A percentile compares a stretch with the other conserved stretches of the same genome.
Conservation (phyloP, 495 filamentous ascomycete species). For the Neurospora tetraspora region DNA sequence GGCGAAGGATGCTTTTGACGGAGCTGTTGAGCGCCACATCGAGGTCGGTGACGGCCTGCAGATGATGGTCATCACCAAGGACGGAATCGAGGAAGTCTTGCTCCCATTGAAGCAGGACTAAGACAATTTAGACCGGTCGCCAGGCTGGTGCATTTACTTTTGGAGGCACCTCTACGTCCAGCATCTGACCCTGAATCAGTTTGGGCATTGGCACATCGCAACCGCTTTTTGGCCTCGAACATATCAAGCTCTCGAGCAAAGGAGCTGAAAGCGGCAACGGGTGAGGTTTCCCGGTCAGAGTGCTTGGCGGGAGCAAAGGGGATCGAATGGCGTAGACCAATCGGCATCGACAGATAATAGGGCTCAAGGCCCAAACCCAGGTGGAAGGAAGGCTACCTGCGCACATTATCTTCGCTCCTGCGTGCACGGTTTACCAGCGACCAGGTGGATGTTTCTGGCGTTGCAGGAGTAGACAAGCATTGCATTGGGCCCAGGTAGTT, state of each 20-base stretch:
- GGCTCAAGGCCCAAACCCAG: not conserved
- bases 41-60: conserved; percentile 96
- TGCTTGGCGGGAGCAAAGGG: not conserved
- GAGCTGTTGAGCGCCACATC: conserved; percentile 95
- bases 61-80: conserved; percentile 81
- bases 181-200: not conserved
- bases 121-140: not conserved
- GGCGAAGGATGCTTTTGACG: conserved; percentile 95
- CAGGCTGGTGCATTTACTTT: not conserved
- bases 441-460: not conserved
- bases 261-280: not conserved
- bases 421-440: not conserved
- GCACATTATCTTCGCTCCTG: not conserved
- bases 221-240: not conserved
- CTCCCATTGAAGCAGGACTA: conserved; percentile 79
- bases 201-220: not conserved
- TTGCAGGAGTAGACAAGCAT: not conserved
- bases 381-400: not conserved
- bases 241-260: not conserved
- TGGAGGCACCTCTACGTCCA: not conserved
- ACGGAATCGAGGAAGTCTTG: conserved; percentile 80
- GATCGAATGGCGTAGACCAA: not conserved
- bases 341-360: not conserved
- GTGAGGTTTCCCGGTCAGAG: not conserved
- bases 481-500: not conserved